Conservation (phyloP, 805 yeast species). For the Zygosaccharomyces gambellarensis region DNA sequence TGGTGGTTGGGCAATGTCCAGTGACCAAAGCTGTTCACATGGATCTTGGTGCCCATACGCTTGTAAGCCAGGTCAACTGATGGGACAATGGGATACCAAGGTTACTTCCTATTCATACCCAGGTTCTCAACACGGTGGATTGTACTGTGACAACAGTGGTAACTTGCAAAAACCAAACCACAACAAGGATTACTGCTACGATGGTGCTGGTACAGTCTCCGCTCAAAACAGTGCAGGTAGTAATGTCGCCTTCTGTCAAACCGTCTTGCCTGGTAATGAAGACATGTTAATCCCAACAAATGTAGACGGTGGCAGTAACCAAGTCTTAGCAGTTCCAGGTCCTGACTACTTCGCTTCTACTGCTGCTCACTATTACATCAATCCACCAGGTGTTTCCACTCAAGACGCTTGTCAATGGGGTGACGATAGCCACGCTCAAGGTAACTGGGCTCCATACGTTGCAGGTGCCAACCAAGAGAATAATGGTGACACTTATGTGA, state of each 20-base stretch:
- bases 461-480: conserved; percentile 84
- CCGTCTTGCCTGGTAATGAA: conserved; percentile 90
- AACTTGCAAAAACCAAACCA: conserved; percentile 56
- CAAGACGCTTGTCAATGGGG: conserved; percentile 87
- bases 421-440: conserved; percentile 55
- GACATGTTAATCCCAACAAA: conserved; percentile 88
- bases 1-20: conserved; percentile 85
- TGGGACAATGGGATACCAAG: conserved; percentile 83
- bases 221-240: conserved; percentile 52
- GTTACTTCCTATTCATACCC: conserved; percentile 75
- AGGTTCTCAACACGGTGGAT: conserved; percentile 75
- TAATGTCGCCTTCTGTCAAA: conserved; percentile 82
- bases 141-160: conserved; percentile 71
- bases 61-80: conserved; percentile 80
- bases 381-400: conserved; percentile 75
- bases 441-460: conserved; percentile 93
- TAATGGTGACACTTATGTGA: conserved; percentile 66
- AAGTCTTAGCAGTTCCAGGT: conserved; percentile 76
- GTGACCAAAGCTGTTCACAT: conserved; percentile 64
- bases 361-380: conserved; percentile 81
- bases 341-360: conserved; percentile 80
- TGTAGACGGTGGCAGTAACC: conserved; percentile 45
- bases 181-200: conserved; percentile 59
- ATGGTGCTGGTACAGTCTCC: conserved; percentile 71
- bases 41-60: conserved; percentile 91